Percentiles rank a stretch among this genome's conserved stretches.
phyloP scores from a whole-genome alignment of 108 stramenopile genomes.

The Pinguiococcus pyrenoidosus region DNA sequence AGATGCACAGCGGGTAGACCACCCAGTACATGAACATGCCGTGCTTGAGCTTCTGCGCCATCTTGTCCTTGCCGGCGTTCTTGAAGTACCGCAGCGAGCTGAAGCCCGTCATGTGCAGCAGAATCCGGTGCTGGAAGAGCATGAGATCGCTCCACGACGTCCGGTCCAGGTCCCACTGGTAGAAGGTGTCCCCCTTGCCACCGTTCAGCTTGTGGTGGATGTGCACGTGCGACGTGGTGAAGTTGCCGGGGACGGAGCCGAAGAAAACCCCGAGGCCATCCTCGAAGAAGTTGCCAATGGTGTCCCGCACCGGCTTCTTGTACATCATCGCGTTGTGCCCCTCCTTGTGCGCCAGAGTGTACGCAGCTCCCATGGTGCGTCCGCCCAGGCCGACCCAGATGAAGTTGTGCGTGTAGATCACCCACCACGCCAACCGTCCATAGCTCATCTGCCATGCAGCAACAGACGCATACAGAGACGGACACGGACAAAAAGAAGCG shows the following conservation, averaged over 20 bases:
- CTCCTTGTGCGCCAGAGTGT: constrained; percentile 11
- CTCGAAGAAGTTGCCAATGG: constrained; percentile 5
- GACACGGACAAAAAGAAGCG: no score
- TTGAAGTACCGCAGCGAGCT: neutral
- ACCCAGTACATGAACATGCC: neutral
- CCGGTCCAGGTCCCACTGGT: constrained; percentile 5
- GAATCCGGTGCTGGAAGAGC: constrained; percentile 2
- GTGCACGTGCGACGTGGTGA: constrained; percentile 4
- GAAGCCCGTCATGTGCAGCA: constrained; percentile 2
- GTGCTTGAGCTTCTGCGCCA: neutral
- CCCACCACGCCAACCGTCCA: constrained; percentile 3
- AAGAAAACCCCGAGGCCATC: constrained; percentile 1
- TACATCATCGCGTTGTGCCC: constrained; percentile 3
- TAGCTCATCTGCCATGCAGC: neutral
- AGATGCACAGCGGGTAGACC: neutral
- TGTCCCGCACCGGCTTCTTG: neutral
- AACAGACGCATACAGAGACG: no score
- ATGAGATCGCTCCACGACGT: neutral
- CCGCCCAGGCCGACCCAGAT: constrained; percentile 11
- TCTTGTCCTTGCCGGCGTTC: neutral
- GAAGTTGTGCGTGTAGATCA: constrained; percentile 3
- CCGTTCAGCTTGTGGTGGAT: constrained; percentile 8
- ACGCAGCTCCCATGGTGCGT: constrained; percentile 6
- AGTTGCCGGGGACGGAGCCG: constrained; percentile 8
- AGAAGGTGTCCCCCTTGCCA: constrained; percentile 11